Evolutionary conservation across 2,329 filamentous ascomycete genomes (phyloP), one percentile per base, ranked within the genome.

Genomic region (Rosellinia necatrix): DNA sequence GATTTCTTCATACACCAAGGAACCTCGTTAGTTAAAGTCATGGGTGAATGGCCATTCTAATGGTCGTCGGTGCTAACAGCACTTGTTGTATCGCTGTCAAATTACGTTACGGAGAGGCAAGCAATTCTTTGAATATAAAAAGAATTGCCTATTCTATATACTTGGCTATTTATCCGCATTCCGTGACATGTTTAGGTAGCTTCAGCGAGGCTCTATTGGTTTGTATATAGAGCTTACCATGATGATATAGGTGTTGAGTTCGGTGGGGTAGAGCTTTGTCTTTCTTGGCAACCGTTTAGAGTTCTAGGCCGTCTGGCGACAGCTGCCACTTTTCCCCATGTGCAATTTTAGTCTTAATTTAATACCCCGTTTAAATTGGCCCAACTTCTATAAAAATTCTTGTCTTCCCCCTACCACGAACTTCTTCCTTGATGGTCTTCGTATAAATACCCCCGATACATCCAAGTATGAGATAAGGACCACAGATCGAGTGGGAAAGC

Each of bases 1-100:
- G 49, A 32, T 54, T 54, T 57, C 25, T n/a, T 49, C 25, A 15
- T 19, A 50, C 52, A 32, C 48, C 37, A 48, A n/a, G 29, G 34
- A 53, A 46, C 49, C 41, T 60, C 52, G 17, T 54, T 53, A 49
- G 40, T 48, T 50, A 50, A 34, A 49, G 15, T 37, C 34, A 41
- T 40, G 3, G 17, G n/a, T 40, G 41, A 47, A 51, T 22, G 46
- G 27, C 22, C 35, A 29, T 34, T 13, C 24, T 46, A 29, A 48
- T 37, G 24, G 47, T 24, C 46, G 10, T 34, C 10, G 37, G 50
- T 21, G 47, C 19, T 17, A 13, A 53, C 25, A 25, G 44, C 38
- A 38, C 17, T 42, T 25, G 29, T 42, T 51, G 30, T 10, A 30
- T 42, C 15, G n/a, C 17, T 43, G 38, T 48, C 49, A 49, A 37